phyloP scores from a whole-genome alignment of 768 basidiomycete species.

The Trametopsis cervina region DNA sequence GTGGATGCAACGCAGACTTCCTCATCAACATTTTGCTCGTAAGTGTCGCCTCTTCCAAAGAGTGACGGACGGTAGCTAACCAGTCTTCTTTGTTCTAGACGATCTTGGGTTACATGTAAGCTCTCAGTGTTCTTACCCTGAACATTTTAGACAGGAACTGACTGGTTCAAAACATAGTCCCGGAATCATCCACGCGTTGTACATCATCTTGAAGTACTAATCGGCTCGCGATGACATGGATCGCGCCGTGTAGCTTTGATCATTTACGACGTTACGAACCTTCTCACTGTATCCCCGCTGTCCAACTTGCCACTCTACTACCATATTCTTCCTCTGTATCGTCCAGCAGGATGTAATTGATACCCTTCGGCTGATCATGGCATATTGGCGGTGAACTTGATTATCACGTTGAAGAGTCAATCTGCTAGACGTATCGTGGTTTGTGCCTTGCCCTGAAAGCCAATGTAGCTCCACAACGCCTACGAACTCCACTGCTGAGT shows the following conservation, averaged over 20 bases:
- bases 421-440: no score
- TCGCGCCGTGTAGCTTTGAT: background rate
- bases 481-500: background rate
- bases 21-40: slow-evolving; percentile 70
- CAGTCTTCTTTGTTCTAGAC: slow-evolving; percentile 29
- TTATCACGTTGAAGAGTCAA: no score
- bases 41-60: slow-evolving; percentile 13
- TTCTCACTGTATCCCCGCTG: slow-evolving; percentile 8
- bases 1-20: slow-evolving; percentile 75
- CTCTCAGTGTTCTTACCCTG: no score
- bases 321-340: slow-evolving; percentile 6
- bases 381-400: no score
- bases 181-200: slow-evolving; percentile 76
- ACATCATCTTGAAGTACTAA: slow-evolving; percentile 77
- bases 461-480: slow-evolving; percentile 3
- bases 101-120: slow-evolving; percentile 74
- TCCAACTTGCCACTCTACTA: slow-evolving; percentile 7
- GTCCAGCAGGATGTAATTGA: slow-evolving; percentile 8
- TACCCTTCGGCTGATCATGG: slow-evolving; percentile 4
- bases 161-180: slow-evolving; percentile 42
- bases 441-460: background rate
- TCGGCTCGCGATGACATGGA: background rate
- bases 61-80: slow-evolving; percentile 5
- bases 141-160: no score
- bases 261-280: slow-evolving; percentile 10